These are phyloP conservation scores for Salix koriyanagi DNA, from an alignment of 345 rosid genomes.

Conservation along the genomic window DNA sequence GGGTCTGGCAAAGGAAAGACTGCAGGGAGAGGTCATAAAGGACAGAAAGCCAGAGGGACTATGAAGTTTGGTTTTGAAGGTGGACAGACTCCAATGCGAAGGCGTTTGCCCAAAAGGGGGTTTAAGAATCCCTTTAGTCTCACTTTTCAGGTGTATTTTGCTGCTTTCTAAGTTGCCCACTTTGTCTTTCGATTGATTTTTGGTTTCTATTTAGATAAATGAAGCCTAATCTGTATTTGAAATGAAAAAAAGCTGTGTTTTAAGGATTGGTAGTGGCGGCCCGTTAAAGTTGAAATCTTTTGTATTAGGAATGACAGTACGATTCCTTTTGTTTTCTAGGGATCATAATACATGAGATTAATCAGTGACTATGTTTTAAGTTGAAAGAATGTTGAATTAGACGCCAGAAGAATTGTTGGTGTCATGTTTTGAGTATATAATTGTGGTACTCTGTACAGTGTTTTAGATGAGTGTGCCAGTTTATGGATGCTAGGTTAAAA, in stretches of 20 bases:
- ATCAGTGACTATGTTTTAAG: background rate
- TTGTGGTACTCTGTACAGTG: background rate
- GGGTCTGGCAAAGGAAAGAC: conserved; percentile 98
- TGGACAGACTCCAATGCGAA: conserved; percentile 91
- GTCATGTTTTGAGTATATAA: background rate
- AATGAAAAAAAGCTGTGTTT: background rate
- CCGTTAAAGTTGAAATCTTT: background rate
- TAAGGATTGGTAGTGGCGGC: background rate
- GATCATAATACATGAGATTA: background rate
- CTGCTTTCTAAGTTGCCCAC: background rate
- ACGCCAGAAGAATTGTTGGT: background rate
- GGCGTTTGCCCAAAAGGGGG: conserved; percentile 88
- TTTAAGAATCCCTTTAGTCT: conserved; percentile 87
- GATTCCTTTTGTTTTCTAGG: background rate
- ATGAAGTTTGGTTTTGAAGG: conserved; percentile 93
- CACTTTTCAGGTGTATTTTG: conserved; percentile 62
- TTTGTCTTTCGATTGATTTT: background rate
- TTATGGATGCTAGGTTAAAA: no score
- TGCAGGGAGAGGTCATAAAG: conserved; percentile 96
- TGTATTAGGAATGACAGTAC: background rate
- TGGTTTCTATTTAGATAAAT: background rate
- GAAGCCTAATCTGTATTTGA: background rate
- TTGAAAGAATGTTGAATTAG: background rate
- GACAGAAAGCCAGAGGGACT: conserved; percentile 85
- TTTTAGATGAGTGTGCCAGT: background rate